Evolutionary conservation across 148 eudicot species (phyloP), one percentile per base, ranked within the genome.

Genomic region (Chenopodium berlandieri): DNA sequence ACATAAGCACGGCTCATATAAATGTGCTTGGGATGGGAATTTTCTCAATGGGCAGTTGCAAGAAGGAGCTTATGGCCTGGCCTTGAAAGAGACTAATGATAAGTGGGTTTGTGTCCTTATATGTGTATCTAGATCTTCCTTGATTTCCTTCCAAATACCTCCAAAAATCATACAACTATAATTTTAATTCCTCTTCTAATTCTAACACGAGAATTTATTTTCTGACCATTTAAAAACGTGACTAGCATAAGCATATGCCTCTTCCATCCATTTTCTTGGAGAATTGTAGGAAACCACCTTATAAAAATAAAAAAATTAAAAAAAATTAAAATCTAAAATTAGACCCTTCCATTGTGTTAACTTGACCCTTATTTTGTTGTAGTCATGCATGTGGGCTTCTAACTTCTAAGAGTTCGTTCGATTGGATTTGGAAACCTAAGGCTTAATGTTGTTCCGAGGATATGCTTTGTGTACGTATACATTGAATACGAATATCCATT

Each of bases 191-290:
- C 14, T 11, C 54, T 50, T 50, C 54, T 9, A 11, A 25, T 67
- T 65, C 9, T 52, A 4, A 40, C 52, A 37, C 25, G 7, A 27
- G 1, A 14, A 74, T 25, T 10, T 12, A 75, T 75, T 27, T 25
- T 50, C 46, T 75, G 22, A 52, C 32, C 44, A 13, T 75, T 27
- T 11, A 75, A n/a, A 50, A 50, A 75, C 60, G 77, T 50, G 71
- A 27, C 19, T 27, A 67, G 64, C 64, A 31, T 52, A 4, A 50
- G 58, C 62, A 74, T 74, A 75, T 75, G 64, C 77, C 44, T 52
- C 32, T 75, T 52, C 19, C 27, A 23, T 75, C 16, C 23, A 40
- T 34, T 40, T 67, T 67, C 71, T 25, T 67, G 40, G 5, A 30
- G 34, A 17, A 4, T 56, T 56, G 62, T 16, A 56, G 62, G 62